phyloP scores from a whole-genome alignment of 2,329 filamentous ascomycete genomes.

The Fusarium fracticaudum region DNA sequence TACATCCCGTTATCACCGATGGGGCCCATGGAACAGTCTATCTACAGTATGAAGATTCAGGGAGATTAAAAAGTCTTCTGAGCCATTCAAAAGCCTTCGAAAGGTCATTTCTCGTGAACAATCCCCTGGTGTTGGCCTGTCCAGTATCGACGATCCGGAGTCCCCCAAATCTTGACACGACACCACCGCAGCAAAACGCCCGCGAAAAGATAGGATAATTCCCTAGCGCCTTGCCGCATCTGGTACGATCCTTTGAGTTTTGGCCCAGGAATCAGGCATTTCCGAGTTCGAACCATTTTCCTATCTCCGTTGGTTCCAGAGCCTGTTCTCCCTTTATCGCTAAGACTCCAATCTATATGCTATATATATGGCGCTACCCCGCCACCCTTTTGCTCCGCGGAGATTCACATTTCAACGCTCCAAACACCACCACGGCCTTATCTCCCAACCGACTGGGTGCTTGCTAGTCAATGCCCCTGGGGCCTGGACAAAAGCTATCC shows the following conservation, averaged over 20 bases:
- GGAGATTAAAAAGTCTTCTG: background rate
- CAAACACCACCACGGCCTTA: constrained; percentile 35
- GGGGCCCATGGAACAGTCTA: background rate
- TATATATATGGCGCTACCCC: constrained; percentile 37
- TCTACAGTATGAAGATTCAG: background rate
- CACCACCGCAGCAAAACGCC: constrained; percentile 12
- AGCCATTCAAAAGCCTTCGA: background rate
- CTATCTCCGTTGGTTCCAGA: constrained; percentile 27
- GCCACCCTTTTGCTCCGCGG: constrained; percentile 36
- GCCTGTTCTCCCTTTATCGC: constrained; percentile 21
- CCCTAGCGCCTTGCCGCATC: constrained; percentile 4
- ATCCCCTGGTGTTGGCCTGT: background rate
- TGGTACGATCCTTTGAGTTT: background rate
- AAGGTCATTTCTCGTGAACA: background rate
- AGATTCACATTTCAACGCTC: constrained; percentile 37
- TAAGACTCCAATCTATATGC: constrained; percentile 1
- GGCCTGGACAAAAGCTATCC: constrained; percentile 7
- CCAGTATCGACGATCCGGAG: background rate
- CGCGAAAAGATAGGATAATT: constrained; percentile 24
- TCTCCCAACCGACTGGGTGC: constrained; percentile 30
- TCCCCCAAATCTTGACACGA: constrained; percentile 10
- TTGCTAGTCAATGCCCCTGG: constrained; percentile 18
- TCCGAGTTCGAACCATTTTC: background rate
- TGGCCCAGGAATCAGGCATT: background rate
- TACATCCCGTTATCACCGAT: background rate